Evolutionary conservation across 306 rosid genomes (phyloP), one percentile per base, ranked within the genome.

Genomic region (Senna tora): DNA sequence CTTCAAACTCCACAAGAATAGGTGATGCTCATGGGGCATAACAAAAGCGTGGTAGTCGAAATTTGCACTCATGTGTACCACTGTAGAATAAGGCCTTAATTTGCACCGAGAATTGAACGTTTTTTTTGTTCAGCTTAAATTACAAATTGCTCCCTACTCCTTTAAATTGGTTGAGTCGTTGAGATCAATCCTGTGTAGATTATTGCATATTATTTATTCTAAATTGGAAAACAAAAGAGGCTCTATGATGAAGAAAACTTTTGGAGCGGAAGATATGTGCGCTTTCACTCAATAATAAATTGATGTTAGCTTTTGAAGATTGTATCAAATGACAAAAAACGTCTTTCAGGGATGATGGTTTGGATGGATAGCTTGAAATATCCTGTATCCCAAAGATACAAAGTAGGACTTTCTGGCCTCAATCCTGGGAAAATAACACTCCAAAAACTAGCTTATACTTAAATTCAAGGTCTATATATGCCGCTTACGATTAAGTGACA

Each of bases 1-100:
- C 21, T 43, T 65, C 7, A 22, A 58, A 42, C 32, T 34, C 45
- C 45, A 5, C 14, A 14, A 50, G 65, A 69, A 15, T 32, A n/a
- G 62, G 62, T 28, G n/a, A 73, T 66, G 50, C 39, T 57, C 25
- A 25, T 32, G 69, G n/a, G n/a, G 59, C 66, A 50, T 38, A 12
- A 46, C 50, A 25, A n/a, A 46, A 43, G 10, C 60, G 34, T 16
- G 60, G 42, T 51, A 43, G 39, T 42, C 1, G 39, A 60, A 61
- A 51, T 62, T 61, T 20, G 41, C 39, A 47, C 65, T 22, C 38
- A 22, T 2, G 2, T 52, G 65, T 61, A 60, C 25, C 42, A 71
- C 17, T 21, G 42, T 32, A 41, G n/a, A n/a, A 46, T 21, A 56
- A 60, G 64, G n/a, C 75, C 45, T 30, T 45, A 59, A 67, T 65